Evolutionary conservation across 352 stramenopile species (phyloP), one percentile per base, ranked within the genome.

Genomic region (Pythium periplocum): DNA sequence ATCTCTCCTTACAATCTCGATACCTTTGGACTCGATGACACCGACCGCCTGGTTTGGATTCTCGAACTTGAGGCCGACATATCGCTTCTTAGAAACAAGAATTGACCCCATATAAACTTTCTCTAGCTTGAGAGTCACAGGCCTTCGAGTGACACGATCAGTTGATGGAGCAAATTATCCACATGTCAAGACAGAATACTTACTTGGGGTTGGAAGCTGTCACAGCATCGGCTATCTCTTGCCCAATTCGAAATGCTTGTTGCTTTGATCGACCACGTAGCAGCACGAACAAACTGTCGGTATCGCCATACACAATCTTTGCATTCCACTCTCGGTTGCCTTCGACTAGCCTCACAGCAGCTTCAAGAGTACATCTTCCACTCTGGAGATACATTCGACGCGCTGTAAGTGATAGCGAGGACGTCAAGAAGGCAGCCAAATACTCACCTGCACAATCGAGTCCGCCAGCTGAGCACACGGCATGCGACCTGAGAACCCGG

Each of bases 251-350:
- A 71, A 99, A 99, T 0, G 97, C 97, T 51, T 98, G 80, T 11
- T 80, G 64, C 44, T 98, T 90, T 0, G 81, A 96, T 35, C 93
- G 80, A n/a, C 97, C 96, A 43, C 83, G 86, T 3, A 99, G 72
- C 53, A 97, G 80, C 41, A 99, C 86, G 75, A 99, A 99, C 4
- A 99, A 67, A 51, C 95, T 99, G 68, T 99, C 98, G 4, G 97
- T 99, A 66, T 99, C 97, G 7, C 96, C 96, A 60, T 98, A 98
- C 4, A 98, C 92, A 32, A 99, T 95, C 30, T 67, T 75, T n/a
- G 86, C 89, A 55, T 92, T 86, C 88, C 85, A 96, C 42, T 84
- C 73, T 26, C 71, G 59, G 53, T 85, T 75, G 8, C 56, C 62
- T 54, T 97, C 96, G 2, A 98, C 96, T 38, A 98, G 49, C 39